phyloP scores from a whole-genome alignment of 495 filamentous ascomycete species.

The Hypoxylon fragiforme region DNA sequence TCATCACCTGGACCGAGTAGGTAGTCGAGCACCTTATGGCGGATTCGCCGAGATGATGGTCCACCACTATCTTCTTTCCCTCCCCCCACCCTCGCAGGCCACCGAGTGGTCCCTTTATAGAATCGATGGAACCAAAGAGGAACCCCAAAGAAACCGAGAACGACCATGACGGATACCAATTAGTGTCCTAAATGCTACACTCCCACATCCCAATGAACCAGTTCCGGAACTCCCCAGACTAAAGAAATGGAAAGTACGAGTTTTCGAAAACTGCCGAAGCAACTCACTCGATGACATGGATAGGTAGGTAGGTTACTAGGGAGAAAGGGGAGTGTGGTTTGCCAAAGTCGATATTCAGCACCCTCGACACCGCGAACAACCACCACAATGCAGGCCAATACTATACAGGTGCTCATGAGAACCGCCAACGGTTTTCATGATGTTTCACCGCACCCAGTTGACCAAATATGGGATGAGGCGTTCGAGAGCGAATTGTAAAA shows the following conservation, averaged over 20 bases:
- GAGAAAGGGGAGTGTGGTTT: too few species aligned
- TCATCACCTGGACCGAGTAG: not conserved
- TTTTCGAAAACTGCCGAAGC: constrained; percentile 10
- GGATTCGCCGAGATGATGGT: not conserved
- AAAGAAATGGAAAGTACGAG: constrained; percentile 34
- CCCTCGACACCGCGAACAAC: constrained; percentile 4
- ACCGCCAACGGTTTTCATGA: constrained; percentile 3
- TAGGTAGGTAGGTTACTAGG: constrained; percentile 18
- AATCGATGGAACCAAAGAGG: constrained; percentile 18
- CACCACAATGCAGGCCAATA: constrained; percentile 9
- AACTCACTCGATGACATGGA: constrained; percentile 22
- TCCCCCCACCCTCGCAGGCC: constrained; percentile 1
- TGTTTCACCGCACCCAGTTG: constrained; percentile 2
- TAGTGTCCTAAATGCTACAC: constrained; percentile 4
- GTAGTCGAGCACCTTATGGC: not conserved
- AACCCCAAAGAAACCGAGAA: constrained; percentile 8
- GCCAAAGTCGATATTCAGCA: too few species aligned
- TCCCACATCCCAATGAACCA: constrained; percentile 15
- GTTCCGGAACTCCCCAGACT: constrained; percentile 12
- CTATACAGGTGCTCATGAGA: not conserved
- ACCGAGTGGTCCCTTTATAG: constrained; percentile 16
- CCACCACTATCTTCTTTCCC: not conserved
- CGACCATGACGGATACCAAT: not conserved
- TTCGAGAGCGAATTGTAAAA: too few species aligned
- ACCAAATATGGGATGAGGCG: constrained; percentile 13